Base-by-base conservation (phyloP, 208 protist species). In the Angomonas deanei region DNA sequence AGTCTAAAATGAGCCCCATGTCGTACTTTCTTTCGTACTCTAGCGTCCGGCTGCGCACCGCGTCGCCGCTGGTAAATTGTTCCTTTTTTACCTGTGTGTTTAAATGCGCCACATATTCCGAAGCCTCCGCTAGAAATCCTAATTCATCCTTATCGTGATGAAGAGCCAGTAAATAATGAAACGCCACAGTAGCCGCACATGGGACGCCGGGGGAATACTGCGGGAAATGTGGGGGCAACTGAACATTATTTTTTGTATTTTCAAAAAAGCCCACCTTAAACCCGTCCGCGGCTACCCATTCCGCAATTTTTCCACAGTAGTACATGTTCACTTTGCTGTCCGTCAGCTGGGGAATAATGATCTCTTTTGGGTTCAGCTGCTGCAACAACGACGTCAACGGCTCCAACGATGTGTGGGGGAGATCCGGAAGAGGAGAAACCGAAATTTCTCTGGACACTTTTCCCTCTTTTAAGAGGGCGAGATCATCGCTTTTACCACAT, bases 311-410 rank as follows among this genome's bases (percentile, higher is more conserved):
- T 5, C 67, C 62, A 27, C 54, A 55, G 19, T 59, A 34, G 0
- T 36, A 17, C n/a, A 26, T 11, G 8, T 17, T 6, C 23, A 17
- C n/a, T 24, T 53, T 53, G 8, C 8, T 28, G 11, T 28, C n/a
- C 11, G 47, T 8, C 5, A 11, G n/a, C 47, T 53, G 5, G 10
- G 81, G 69, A 53, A 96, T 57, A 52, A 96, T 76, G 19, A 96
- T 70, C 49, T 96, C 90, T 21, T 77, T 72, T 31, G 90, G 90
- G 26, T 78, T 76, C 32, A 92, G 71, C 59, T 88, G 84, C 36
- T 93, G 90, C 28, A 96, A 63, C 0, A 96, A 67, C 1, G 84
- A 63, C 15, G 68, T 73, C 15, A 89, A 15, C 11, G 80, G 33
- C 17, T 64, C 72, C 31, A 85, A 39, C 4, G 70, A 54, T 11